These are phyloP conservation scores for Solanum sejunctum DNA, from an alignment of 257 asterid genomes.

Conservation along the genomic window DNA sequence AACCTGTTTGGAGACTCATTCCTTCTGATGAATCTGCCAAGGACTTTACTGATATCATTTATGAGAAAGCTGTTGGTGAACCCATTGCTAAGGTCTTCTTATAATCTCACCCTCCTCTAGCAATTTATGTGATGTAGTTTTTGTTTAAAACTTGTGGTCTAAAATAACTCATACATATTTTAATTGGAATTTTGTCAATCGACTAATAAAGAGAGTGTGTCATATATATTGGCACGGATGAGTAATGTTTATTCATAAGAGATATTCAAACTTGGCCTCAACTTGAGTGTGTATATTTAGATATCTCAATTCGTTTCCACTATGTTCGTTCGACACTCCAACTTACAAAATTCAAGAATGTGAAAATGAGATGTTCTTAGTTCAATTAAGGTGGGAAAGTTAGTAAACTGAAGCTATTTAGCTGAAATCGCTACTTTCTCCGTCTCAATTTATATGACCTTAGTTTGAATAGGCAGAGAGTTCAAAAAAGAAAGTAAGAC, in stretches of 20 bases:
- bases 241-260: background rate
- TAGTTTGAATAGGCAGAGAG: background rate
- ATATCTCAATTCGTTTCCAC: background rate
- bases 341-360: background rate
- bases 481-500: background rate
- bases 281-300: background rate
- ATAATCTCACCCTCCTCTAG: background rate
- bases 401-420: background rate
- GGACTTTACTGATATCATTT: conserved; percentile 63
- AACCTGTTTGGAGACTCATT: conserved; percentile 52
- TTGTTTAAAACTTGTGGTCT: background rate
- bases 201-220: background rate
- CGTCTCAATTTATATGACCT: background rate
- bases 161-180: background rate
- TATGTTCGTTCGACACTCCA: background rate
- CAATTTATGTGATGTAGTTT: background rate
- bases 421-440: background rate
- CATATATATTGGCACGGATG: too few species aligned
- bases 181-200: too few species aligned
- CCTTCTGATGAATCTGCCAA: conserved; percentile 56
- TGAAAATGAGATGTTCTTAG: background rate
- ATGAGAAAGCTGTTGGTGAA: conserved; percentile 80
- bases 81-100: conserved; percentile 75
- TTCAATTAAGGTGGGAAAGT: background rate
- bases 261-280: too few species aligned